Evolutionary conservation across 129 eudicot species (phyloP).

Genomic region (Saposhnikovia divaricata): DNA sequence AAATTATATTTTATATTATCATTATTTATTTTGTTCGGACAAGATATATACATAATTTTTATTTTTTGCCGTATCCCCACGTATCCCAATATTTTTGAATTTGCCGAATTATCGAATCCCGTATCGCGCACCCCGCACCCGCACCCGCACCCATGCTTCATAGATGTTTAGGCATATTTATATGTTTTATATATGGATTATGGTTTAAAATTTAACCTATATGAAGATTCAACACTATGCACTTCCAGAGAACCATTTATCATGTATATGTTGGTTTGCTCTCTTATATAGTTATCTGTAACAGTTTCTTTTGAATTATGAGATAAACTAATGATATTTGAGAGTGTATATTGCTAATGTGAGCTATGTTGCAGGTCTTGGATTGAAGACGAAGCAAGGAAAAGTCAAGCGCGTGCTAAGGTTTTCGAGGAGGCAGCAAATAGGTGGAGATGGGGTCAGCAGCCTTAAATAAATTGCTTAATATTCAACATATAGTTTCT

Average conservation of each 20-base stretch:
- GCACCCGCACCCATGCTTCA: too few relatives aligned
- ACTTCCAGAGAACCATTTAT: not conserved
- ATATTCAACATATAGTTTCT: not conserved
- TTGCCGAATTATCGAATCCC: too few relatives aligned
- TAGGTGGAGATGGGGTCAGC: slow-evolving; percentile 83
- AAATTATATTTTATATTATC: too few relatives aligned
- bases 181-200: not conserved
- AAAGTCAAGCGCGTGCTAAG: slow-evolving; percentile 78
- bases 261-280: not conserved
- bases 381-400: slow-evolving; percentile 93
- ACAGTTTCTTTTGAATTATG: not conserved
- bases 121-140: too few relatives aligned
- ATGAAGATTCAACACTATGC: not conserved
- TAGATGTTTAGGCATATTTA: not conserved
- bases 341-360: too few relatives aligned
- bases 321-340: not conserved
- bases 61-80: too few relatives aligned
- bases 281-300: not conserved
- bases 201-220: not conserved
- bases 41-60: too few relatives aligned
- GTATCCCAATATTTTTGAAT: too few relatives aligned
- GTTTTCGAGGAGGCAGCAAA: slow-evolving; percentile 73
- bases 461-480: slow-evolving; percentile 18
- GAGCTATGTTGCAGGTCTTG: slow-evolving; percentile 75
- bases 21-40: too few relatives aligned